Conservation (phyloP, 1,284 basidiomycete species). For the Trametes hirsuta region DNA sequence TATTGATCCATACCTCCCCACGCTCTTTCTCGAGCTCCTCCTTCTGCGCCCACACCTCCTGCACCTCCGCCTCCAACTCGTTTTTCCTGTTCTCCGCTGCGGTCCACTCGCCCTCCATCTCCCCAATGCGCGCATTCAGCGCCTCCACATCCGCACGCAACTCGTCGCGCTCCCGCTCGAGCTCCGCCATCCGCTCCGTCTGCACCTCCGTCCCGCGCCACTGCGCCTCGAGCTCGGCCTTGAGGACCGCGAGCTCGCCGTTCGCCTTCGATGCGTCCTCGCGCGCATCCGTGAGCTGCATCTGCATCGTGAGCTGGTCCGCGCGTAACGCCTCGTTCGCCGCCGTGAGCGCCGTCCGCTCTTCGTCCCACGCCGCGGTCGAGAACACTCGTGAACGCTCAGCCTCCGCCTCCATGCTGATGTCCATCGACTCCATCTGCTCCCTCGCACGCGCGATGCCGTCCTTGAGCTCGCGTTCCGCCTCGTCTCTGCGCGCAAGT, state of each 20-base stretch:
- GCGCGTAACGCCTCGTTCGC: slow-evolving; percentile 46
- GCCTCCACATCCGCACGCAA: slow-evolving; percentile 46
- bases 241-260: slow-evolving; percentile 52
- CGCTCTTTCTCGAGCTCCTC: slow-evolving; percentile 57
- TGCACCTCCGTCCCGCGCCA: slow-evolving; percentile 58
- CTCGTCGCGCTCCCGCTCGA: slow-evolving; percentile 37
- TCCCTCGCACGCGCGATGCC: slow-evolving; percentile 57
- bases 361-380: slow-evolving; percentile 53
- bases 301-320: slow-evolving; percentile 35
- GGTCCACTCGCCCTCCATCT: slow-evolving; percentile 58
- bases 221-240: slow-evolving; percentile 62
- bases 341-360: slow-evolving; percentile 47
- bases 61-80: slow-evolving; percentile 57
- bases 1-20: slow-evolving; percentile 47
- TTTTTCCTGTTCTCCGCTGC: slow-evolving; percentile 55
- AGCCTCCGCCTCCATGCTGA: slow-evolving; percentile 40
- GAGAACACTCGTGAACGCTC: slow-evolving; percentile 41
- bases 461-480: slow-evolving; percentile 51
- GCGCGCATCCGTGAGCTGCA: slow-evolving; percentile 33
- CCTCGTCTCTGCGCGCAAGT: slow-evolving; percentile 53
- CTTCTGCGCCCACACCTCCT: slow-evolving; percentile 51
- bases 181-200: slow-evolving; percentile 32
- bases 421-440: slow-evolving; percentile 57
- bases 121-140: slow-evolving; percentile 37
- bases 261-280: slow-evolving; percentile 42